Conservation (phyloP, 345 rosid genomes). For the Cardiospermum halicacabum region DNA sequence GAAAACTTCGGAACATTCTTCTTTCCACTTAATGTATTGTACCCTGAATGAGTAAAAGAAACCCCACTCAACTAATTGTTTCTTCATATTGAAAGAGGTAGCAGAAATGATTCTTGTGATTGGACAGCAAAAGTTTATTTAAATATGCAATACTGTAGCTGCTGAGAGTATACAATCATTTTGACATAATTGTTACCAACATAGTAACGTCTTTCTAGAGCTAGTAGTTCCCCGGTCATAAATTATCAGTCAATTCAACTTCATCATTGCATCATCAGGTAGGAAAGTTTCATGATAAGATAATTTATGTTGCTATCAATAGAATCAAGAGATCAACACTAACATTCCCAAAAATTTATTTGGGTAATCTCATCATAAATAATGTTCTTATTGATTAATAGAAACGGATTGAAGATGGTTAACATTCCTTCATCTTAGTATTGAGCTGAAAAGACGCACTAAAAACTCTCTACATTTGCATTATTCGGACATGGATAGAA, state of each 20-base stretch:
- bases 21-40: constrained; percentile 76
- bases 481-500: background rate
- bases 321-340: background rate
- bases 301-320: no score
- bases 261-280: no score
- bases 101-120: background rate
- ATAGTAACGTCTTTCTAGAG: background rate
- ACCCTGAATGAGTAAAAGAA: constrained; percentile 39
- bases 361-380: background rate
- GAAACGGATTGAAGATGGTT: background rate
- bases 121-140: constrained; percentile 2
- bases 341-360: no score
- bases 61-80: constrained; percentile 7
- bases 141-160: background rate
- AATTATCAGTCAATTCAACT: background rate
- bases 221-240: background rate
- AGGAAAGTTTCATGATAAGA: no score
- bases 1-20: constrained; percentile 64
- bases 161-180: background rate
- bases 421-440: background rate
- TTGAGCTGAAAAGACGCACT: background rate
- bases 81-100: constrained; percentile 1
- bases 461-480: no score
- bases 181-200: background rate
- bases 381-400: no score